Base-by-base conservation (phyloP, 169 alveolate genomes). In the Theileria equi region DNA sequence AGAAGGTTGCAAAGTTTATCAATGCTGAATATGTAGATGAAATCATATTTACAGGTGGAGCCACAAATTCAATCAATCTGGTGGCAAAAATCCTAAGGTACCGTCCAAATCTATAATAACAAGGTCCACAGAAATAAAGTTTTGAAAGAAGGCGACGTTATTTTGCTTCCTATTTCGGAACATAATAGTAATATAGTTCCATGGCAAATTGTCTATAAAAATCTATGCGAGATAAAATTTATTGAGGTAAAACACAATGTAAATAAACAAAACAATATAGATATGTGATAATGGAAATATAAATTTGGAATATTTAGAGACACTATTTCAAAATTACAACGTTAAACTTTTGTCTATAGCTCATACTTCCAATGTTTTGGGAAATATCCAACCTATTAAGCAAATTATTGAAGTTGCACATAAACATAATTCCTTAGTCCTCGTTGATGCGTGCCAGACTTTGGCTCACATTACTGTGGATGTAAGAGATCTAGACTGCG, bases 361-460 rank as follows among this genome's bases (percentile, higher is more conserved):
- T 11, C 89, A 85, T 47, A 87, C 81, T 8, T 80, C 89, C 4
- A 80, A 80, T 58, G 91, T 85, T 19, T 43, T 85, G 25, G 91
- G 91, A 2, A 44, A 45, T 11, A 36, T 85, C 2, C 91, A 80
- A 45, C 79, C 60, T 28, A 34, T 80, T 40, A 26, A 38, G 29
- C 11, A 49, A 0, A 52, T 85, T 29, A 61, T 76, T 21, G 49
- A 50, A 23, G 28, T 65, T 21, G 79, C 76, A 23, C 85, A 76
- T 28, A 34, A 57, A 35, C 49, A 65, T 21, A 62, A 79, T 31
- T 64, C 77, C 23, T 53, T 55, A 44, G 71, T 85, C 32, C 23
- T 85, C 8, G 72, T 80, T 6, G 91, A 85, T 65, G 89, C 89
- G 29, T 63, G 88, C 17, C 91, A 85, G 62, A 80, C 89, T 32